These are phyloP conservation scores for Lichtheimia hyalospora DNA, from an alignment of 371 early-diverging fungal genomes.

Conservation along the genomic window DNA sequence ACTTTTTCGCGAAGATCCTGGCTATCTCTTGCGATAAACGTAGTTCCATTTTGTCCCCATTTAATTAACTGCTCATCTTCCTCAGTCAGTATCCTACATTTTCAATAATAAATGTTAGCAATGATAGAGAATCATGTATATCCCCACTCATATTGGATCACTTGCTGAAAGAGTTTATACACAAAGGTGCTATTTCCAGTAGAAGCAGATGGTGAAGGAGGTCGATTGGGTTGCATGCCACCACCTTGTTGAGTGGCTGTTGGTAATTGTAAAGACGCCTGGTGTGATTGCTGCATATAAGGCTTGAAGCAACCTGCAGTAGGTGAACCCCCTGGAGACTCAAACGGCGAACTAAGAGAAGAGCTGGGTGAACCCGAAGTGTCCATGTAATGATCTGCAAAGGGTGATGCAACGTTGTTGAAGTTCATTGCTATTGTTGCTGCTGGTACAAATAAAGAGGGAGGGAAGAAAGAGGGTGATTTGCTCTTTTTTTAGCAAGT, in stretches of 20 bases:
- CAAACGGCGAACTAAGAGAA: constrained; percentile 25
- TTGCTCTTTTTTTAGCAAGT: too few species aligned
- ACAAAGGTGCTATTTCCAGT: constrained; percentile 24
- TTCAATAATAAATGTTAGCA: neutral
- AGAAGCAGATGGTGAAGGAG: neutral
- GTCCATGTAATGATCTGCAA: constrained; percentile 13
- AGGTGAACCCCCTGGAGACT: constrained; percentile 28
- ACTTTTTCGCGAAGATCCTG: constrained; percentile 71
- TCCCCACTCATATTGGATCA: neutral
- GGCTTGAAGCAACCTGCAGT: constrained; percentile 8
- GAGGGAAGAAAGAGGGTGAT: neutral
- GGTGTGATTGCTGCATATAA: constrained; percentile 5
- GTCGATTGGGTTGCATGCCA: neutral
- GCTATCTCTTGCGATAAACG: constrained; percentile 84
- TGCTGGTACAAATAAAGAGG: neutral
- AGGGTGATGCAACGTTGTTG: neutral
- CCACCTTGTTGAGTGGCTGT: constrained; percentile 1
- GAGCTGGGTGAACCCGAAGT: constrained; percentile 14
- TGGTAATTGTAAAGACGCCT: neutral
- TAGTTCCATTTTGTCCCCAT: constrained; percentile 77
- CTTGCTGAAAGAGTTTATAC: constrained; percentile 32
- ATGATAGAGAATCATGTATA: too few species aligned
- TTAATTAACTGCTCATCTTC: constrained; percentile 71
- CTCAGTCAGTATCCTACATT: constrained; percentile 69
- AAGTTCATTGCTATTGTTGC: neutral